Evolutionary conservation across 768 basidiomycete genomes (phyloP).

Genomic region (Lyophyllum decastes): DNA sequence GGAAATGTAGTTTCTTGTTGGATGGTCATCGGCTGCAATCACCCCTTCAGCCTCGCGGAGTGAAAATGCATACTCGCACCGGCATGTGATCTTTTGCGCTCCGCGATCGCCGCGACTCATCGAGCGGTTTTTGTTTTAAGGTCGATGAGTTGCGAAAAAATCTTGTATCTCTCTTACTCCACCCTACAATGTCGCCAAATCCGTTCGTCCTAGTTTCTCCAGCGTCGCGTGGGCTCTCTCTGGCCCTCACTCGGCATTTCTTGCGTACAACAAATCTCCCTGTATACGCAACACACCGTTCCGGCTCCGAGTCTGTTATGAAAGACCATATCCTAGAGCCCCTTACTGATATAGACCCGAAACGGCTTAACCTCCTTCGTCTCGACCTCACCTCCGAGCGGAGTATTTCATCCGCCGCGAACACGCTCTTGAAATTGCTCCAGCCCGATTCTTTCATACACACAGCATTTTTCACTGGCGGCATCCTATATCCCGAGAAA

Average conservation of each 20-base stretch:
- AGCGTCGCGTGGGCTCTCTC: conserved; percentile 56
- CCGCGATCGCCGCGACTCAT: conserved; percentile 10
- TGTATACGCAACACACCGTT: conserved; percentile 57
- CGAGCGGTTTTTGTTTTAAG: not conserved
- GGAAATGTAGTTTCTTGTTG: not conserved
- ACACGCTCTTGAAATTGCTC: conserved; percentile 37
- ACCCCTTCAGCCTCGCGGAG: not conserved
- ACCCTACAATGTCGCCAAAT: conserved; percentile 19
- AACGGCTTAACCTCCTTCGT: conserved; percentile 45
- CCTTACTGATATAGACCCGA: conserved; percentile 41
- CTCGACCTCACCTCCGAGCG: conserved; percentile 54
- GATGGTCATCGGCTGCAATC: not conserved
- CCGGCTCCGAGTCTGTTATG: conserved; percentile 33
- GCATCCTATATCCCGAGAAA: conserved; percentile 57
- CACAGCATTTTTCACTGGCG: conserved; percentile 57
- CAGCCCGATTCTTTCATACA: conserved; percentile 44
- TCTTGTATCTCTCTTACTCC: not conserved
- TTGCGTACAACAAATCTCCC: conserved; percentile 51
- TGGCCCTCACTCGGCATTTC: conserved; percentile 55
- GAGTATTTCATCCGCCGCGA: conserved; percentile 50
- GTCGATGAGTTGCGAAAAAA: not conserved
- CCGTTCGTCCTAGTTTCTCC: conserved; percentile 58
- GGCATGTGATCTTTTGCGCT: conserved; percentile 14
- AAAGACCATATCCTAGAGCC: conserved; percentile 43
- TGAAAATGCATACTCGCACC: not conserved